Evolutionary conservation across 202 grass and related monocot species (phyloP).

Genomic region (Digitaria exilis): DNA sequence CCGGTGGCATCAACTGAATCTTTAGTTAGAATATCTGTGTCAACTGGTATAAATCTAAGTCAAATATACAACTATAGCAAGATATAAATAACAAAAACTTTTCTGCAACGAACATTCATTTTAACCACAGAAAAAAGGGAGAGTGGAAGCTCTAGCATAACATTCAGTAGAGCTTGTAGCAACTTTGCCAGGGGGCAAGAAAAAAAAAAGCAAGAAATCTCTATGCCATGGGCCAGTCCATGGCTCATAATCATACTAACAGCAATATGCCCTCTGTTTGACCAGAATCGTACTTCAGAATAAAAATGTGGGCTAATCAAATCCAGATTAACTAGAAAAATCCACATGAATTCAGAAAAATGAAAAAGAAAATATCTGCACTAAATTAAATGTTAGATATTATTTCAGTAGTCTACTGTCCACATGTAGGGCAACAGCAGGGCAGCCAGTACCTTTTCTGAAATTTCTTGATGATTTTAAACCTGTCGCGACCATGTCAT

Average conservation of each 20-base stretch:
- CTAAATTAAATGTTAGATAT: not conserved
- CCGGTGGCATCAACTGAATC: slow-evolving; percentile 16
- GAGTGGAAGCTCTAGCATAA: not conserved
- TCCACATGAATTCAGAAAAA: not conserved
- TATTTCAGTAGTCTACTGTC: slow-evolving; percentile 4
- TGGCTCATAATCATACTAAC: not conserved
- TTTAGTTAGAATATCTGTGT: slow-evolving; percentile 34
- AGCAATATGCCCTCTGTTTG: not conserved
- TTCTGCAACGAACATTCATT: not conserved
- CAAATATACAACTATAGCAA: slow-evolving; percentile 19
- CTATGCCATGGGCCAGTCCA: not conserved
- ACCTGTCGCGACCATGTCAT: slow-evolving; percentile 72
- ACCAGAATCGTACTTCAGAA: not conserved
- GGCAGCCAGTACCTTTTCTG: slow-evolving; percentile 67
- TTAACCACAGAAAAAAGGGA: not conserved
- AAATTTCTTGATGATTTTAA: slow-evolving; percentile 61
- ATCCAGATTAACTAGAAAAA: not conserved
- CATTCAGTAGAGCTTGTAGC: not conserved
- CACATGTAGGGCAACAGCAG: not conserved
- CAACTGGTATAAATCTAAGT: slow-evolving; percentile 44
- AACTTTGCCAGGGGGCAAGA: not conserved
- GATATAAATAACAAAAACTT: not conserved
- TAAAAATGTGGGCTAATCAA: slow-evolving; percentile 1
- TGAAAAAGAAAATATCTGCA: not conserved
- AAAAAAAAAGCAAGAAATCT: not conserved